A percentile compares a stretch with the other conserved stretches of the same genome.
Evolutionary conservation across 1,284 basidiomycete genomes (phyloP).

Genomic region (Cystobasidiaceae sp.): DNA sequence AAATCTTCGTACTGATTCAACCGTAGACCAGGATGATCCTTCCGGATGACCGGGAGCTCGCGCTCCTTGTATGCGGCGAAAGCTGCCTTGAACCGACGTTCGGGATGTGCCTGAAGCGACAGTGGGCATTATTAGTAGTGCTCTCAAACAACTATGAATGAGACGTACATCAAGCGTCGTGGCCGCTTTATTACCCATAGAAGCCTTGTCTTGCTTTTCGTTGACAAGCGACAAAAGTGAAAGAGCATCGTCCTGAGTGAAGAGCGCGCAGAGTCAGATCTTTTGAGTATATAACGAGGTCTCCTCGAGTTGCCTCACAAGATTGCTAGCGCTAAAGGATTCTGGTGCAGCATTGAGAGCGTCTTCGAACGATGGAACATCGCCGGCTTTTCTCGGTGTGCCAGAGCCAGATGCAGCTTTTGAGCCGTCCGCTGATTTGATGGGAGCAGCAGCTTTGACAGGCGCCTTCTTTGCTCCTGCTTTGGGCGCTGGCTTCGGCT

Average conservation of each 20-base stretch:
- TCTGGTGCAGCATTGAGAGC: slow-evolving; percentile 48
- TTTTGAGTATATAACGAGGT: neutral
- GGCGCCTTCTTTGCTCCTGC: slow-evolving; percentile 60
- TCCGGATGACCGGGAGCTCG: slow-evolving; percentile 70
- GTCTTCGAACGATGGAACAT: slow-evolving; percentile 35
- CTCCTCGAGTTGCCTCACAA: too few species aligned
- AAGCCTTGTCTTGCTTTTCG: slow-evolving; percentile 86
- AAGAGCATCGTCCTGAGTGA: slow-evolving; percentile 67
- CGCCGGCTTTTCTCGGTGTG: slow-evolving; percentile 52
- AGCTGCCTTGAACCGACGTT: slow-evolving; percentile 88
- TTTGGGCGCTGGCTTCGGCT: slow-evolving; percentile 61
- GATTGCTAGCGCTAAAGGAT: slow-evolving; percentile 73
- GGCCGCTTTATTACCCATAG: slow-evolving; percentile 50
- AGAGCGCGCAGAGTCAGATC: too few species aligned
- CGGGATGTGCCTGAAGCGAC: slow-evolving; percentile 70
- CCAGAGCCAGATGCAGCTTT: slow-evolving; percentile 9
- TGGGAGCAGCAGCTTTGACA: slow-evolving; percentile 35
- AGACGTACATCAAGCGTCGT: slow-evolving; percentile 33
- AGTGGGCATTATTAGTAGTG: neutral
- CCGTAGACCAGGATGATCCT: slow-evolving; percentile 55
- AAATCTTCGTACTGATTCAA: slow-evolving; percentile 69
- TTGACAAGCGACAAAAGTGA: slow-evolving; percentile 84
- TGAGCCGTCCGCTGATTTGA: neutral
- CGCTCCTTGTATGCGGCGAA: slow-evolving; percentile 88
- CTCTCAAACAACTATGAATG: too few species aligned